Conservation (phyloP, 345 rosid species). For the Trapa incisa region DNA sequence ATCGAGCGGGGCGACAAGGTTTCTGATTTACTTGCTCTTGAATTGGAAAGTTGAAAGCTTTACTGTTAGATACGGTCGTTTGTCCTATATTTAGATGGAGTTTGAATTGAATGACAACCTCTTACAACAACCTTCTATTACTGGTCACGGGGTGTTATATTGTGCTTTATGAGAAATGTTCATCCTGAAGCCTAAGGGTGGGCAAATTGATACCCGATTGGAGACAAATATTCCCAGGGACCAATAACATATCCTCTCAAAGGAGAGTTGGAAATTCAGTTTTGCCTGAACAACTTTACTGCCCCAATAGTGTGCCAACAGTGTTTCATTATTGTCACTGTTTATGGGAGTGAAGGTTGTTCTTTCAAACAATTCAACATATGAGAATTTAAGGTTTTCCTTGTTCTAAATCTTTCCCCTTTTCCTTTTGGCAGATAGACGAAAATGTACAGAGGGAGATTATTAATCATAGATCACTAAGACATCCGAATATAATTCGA, state of each 20-base stretch:
- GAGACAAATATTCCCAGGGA: background rate
- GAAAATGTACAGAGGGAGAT: slow-evolving; percentile 78
- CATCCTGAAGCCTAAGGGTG: background rate
- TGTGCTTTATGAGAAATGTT: background rate
- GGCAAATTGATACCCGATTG: background rate
- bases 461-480: slow-evolving; percentile 65
- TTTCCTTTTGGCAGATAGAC: slow-evolving; percentile 43
- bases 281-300: background rate
- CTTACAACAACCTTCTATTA: background rate
- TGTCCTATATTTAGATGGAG: no score
- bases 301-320: background rate
- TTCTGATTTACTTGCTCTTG: background rate
- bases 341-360: background rate
- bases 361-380: background rate
- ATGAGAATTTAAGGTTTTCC: background rate
- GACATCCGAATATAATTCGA: slow-evolving; percentile 78
- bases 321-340: background rate
- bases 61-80: no score
- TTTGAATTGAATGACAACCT: background rate
- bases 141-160: background rate
- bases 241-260: no score
- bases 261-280: background rate
- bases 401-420: background rate
- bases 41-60: background rate
- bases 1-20: slow-evolving; percentile 87